Evolutionary conservation across 305 asterid species (phyloP), one percentile per base, ranked within the genome.

Genomic region (Fraxinus velutina): DNA sequence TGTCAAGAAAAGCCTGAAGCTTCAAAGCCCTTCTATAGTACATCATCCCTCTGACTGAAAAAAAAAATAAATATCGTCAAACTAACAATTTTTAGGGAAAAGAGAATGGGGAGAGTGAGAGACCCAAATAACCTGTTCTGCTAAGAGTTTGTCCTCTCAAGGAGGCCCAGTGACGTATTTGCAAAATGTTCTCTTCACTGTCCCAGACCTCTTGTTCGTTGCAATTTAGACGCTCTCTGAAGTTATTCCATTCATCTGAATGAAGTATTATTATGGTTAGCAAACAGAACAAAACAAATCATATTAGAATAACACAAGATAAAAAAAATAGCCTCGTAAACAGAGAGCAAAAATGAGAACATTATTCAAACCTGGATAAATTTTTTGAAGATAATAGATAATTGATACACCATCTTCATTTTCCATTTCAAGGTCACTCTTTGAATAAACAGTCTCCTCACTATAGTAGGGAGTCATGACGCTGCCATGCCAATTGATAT

Each of bases 11-110:
- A 79, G 98, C 98, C 90, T 93, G 99, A 92, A 96, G 98, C 89
- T 91, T 95, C 88, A 96, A 89, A 37, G 99, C 99, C 89, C 98
- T 92, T 89, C 98, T 85, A 80, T 96, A 96, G 83, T 96, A 96
- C 99, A 96, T 94, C 99, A 96, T 96, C 74, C 99, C 99, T 88
- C 98, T 90, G 42, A 96, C 99, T 96, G 99, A 88, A 88, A 47
- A 80, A 57, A 57, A 13, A 82, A 78, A 76, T 64, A 72, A 70
- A 80, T 79, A 36, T 79, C 47, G 79, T 66, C 81, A 80, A 77
- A 55, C 78, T 64, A 78, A 81, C 6, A 75, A 82, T 52, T 83
- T 37, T 73, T 62, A 55, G 76, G 66, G 75, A 79, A 79, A 82
- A 86, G 76, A 57, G 77, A 19, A 30, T 37, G 42, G 60, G 5